These are phyloP conservation scores for Sphaerulina vaccinii DNA, from an alignment of 2,329 filamentous ascomycete species.

Conservation along the genomic window DNA sequence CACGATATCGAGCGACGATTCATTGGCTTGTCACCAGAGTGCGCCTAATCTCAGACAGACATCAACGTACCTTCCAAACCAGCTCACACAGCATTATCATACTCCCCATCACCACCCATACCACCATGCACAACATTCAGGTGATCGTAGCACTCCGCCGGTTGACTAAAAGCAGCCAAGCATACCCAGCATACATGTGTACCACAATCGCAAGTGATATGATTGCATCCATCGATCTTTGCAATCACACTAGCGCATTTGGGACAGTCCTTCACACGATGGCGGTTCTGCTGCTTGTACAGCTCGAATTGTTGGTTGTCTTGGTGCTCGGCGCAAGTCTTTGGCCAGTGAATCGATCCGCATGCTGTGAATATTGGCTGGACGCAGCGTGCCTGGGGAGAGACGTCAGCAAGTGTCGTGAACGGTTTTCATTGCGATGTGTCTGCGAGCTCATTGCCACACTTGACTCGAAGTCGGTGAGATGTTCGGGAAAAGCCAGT, in stretches of 20 bases:
- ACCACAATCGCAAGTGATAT: neutral
- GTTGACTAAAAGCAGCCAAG: neutral
- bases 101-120: no score
- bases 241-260: neutral
- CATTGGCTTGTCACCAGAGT: no score
- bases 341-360: neutral
- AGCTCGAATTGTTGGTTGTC: neutral
- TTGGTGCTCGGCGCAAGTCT: neutral
- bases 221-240: constrained; percentile 4
- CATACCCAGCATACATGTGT: constrained; percentile 4
- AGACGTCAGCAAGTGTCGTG: no score
- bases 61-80: no score
- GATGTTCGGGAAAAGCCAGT: no score
- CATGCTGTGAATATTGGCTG: neutral
- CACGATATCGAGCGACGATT: no score
- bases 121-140: neutral
- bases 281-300: neutral
- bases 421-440: no score
- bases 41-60: no score
- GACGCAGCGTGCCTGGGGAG: no score
- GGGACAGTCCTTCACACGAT: constrained; percentile 1
- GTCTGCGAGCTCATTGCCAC: no score
- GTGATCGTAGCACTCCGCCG: neutral
- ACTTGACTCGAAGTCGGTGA: no score
- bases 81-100: no score